Conservation (phyloP, 768 basidiomycete species). For the Cystobasidium ongulense region DNA sequence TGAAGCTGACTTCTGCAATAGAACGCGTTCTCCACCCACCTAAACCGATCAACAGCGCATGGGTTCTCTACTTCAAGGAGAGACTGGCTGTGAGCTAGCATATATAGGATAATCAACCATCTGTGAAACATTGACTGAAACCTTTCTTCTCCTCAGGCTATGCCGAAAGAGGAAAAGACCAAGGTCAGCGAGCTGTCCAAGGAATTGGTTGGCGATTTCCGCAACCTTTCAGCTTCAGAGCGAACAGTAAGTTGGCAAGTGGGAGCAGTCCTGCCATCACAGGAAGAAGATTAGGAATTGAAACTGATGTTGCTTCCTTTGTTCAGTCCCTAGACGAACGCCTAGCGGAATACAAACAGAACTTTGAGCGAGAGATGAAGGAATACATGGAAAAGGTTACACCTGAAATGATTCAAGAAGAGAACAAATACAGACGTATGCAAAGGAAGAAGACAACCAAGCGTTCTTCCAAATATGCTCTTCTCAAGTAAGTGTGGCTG, state of each 20-base stretch:
- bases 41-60: constrained; percentile 10
- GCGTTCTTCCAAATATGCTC: neutral
- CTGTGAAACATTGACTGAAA: neutral
- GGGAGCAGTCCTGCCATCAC: too few species aligned
- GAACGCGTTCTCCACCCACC: constrained; percentile 29
- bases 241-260: constrained; percentile 1
- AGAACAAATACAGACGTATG: constrained; percentile 22
- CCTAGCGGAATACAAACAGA: constrained; percentile 2
- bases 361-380: constrained; percentile 16
- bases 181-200: constrained; percentile 5
- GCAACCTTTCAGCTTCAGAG: neutral
- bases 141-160: neutral
- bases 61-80: constrained; percentile 28
- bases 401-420: constrained; percentile 29
- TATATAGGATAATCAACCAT: neutral
- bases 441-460: constrained; percentile 17
- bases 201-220: neutral
- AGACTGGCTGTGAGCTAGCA: neutral
- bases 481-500: neutral
- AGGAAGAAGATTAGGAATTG: neutral
- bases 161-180: constrained; percentile 23
- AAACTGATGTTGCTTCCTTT: neutral
- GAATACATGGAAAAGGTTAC: constrained; percentile 20
- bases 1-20: neutral
- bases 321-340: constrained; percentile 14